Conservation (phyloP, 2,329 filamentous ascomycete genomes). For the Spiromastix sp. region DNA sequence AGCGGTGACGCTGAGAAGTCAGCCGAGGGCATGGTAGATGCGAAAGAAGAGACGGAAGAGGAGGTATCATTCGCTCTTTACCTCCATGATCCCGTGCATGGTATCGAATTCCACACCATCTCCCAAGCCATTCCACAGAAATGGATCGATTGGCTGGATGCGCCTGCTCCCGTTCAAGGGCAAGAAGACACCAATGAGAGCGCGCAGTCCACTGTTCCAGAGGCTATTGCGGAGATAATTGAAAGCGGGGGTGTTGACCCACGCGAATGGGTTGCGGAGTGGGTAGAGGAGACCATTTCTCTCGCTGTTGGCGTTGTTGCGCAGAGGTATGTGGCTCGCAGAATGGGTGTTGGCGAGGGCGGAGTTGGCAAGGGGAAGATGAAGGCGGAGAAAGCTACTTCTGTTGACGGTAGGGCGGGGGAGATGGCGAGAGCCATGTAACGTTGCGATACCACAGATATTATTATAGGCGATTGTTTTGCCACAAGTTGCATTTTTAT, state of each 20-base stretch:
- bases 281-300: slow-evolving; percentile 79
- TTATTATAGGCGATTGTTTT: no score
- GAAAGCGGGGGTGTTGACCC: slow-evolving; percentile 68
- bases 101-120: slow-evolving; percentile 73
- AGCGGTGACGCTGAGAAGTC: slow-evolving; percentile 20
- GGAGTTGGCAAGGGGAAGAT: slow-evolving; percentile 48
- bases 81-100: slow-evolving; percentile 77
- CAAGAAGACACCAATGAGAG: slow-evolving; percentile 29
- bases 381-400: slow-evolving; percentile 41
- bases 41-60: slow-evolving; percentile 36
- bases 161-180: slow-evolving; percentile 37
- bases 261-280: slow-evolving; percentile 93
- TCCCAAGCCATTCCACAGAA: slow-evolving; percentile 73
- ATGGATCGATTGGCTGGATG: slow-evolving; percentile 90
- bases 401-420: slow-evolving; percentile 48
- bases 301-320: slow-evolving; percentile 77
- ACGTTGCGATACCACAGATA: not conserved
- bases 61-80: slow-evolving; percentile 69
- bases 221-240: slow-evolving; percentile 80
- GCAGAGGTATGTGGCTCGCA: slow-evolving; percentile 84
- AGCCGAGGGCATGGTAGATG: slow-evolving; percentile 24
- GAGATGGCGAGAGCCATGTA: slow-evolving; percentile 48
- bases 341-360: slow-evolving; percentile 93
- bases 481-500: no score
- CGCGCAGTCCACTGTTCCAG: slow-evolving; percentile 42